Evolutionary conservation across 192 early-diverging fungal genomes (phyloP).

Genomic region (Entrophospora sp.): DNA sequence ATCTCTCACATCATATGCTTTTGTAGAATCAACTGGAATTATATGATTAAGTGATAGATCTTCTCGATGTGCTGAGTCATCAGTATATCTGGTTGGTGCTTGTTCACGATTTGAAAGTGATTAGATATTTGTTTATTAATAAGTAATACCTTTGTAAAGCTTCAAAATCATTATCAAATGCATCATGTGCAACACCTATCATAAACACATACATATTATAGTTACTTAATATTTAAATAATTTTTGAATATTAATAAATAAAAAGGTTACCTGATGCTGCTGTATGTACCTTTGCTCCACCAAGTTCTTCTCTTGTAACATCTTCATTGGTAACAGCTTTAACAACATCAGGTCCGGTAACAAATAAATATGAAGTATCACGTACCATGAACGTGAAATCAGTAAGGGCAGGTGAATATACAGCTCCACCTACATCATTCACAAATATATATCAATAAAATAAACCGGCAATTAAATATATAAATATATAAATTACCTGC

Average conservation of each 20-base stretch:
- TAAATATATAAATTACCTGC: slow-evolving; percentile 43
- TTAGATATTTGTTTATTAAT: slow-evolving; percentile 57
- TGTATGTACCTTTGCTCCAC: slow-evolving; percentile 85
- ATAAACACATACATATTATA: no score
- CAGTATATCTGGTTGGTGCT: slow-evolving; percentile 51
- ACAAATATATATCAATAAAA: no score
- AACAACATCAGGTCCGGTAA: slow-evolving; percentile 95
- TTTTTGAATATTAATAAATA: no score
- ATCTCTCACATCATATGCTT: slow-evolving; percentile 92
- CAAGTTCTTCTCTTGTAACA: slow-evolving; percentile 91
- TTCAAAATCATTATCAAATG: slow-evolving; percentile 92
- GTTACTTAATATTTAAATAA: no score
- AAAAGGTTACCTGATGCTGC: slow-evolving; percentile 58
- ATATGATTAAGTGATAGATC: slow-evolving; percentile 78
- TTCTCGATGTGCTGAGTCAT: slow-evolving; percentile 55
- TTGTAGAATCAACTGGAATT: slow-evolving; percentile 81
- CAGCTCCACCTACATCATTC: slow-evolving; percentile 74
- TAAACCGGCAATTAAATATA: no score
- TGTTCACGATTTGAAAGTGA: slow-evolving; percentile 76
- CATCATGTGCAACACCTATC: slow-evolving; percentile 75
- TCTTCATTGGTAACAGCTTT: slow-evolving; percentile 92
- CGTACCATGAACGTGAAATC: slow-evolving; percentile 98
- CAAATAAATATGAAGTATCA: slow-evolving; percentile 91
- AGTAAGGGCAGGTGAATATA: slow-evolving; percentile 94
- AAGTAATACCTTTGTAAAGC: slow-evolving; percentile 56